Evolutionary conservation across 305 asterid species (phyloP).

Genomic region (Solanum hybrid): DNA sequence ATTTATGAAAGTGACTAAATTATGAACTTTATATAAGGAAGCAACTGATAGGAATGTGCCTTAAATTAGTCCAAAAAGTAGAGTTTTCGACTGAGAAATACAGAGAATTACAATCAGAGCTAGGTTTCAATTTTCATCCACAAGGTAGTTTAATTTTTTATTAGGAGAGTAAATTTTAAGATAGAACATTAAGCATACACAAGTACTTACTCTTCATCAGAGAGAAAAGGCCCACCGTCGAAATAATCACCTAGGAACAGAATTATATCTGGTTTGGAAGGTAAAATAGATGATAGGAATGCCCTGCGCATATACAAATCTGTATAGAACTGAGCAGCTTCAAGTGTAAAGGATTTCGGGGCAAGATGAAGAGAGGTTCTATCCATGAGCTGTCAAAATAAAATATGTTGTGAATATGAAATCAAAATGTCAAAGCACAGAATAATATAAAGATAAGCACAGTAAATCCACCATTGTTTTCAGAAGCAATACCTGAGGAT

Average conservation of each 20-base stretch:
- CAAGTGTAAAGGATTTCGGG: constrained; percentile 69
- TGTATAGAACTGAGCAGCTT: constrained; percentile 78
- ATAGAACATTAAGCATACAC: not conserved
- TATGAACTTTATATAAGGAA: not conserved
- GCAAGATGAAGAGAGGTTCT: constrained; percentile 72
- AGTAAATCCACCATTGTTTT: not conserved
- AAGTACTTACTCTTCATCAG: constrained; percentile 79
- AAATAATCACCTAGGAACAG: constrained; percentile 91
- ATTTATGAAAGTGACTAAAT: not conserved
- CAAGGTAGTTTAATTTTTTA: not conserved
- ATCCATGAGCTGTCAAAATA: constrained; percentile 75
- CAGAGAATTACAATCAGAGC: not conserved
- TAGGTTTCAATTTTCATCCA: not conserved
- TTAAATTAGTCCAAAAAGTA: not conserved
- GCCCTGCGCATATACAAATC: constrained; percentile 96
- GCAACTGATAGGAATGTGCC: not conserved
- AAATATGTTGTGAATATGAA: constrained; percentile 2
- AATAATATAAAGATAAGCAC: not conserved
- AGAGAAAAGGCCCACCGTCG: constrained; percentile 64
- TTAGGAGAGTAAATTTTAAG: not conserved
- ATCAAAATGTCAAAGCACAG: not conserved
- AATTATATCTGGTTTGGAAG: constrained; percentile 73
- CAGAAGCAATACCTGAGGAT: constrained; percentile 70
- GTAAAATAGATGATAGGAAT: constrained; percentile 64
- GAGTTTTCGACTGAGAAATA: not conserved